A percentile compares a stretch with the other conserved stretches of the same genome.
Conservation (phyloP, 495 filamentous ascomycete genomes). For the Neurospora sp. region DNA sequence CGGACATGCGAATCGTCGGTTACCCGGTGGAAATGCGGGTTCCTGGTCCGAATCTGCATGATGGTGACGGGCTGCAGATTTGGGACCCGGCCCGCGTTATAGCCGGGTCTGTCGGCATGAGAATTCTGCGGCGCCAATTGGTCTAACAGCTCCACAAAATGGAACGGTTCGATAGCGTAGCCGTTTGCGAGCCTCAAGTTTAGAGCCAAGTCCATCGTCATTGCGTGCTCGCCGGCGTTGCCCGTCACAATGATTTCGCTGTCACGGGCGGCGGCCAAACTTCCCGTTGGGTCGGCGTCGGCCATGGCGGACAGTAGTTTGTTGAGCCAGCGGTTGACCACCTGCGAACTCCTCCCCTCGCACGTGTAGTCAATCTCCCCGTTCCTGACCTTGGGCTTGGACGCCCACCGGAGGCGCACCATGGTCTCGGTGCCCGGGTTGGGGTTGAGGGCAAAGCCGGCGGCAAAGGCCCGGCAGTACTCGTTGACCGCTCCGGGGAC, state of each 20-base stretch:
- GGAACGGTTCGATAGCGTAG: constrained; percentile 26
- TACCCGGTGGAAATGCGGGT: constrained; percentile 17
- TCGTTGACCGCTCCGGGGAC: constrained; percentile 13
- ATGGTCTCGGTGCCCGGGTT: constrained; percentile 11
- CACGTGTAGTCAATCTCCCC: constrained; percentile 5
- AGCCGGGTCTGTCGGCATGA: not conserved
- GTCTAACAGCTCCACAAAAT: constrained; percentile 17
- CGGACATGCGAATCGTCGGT: constrained; percentile 14
- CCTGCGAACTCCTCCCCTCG: constrained; percentile 19
- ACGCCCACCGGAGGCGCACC: constrained; percentile 19
- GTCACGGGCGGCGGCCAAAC: not conserved
- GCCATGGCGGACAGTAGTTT: constrained; percentile 4
- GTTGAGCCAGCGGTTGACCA: constrained; percentile 23
- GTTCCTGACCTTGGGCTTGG: constrained; percentile 19
- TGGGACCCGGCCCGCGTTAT: not conserved
- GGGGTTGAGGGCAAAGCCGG: constrained; percentile 15
- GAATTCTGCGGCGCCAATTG: not conserved
- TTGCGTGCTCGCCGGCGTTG: constrained; percentile 25
- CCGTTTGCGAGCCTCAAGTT: constrained; percentile 18
- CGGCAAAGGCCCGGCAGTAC: constrained; percentile 20
- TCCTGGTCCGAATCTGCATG: constrained; percentile 18
- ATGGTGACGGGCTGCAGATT: constrained; percentile 5
- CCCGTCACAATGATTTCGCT: constrained; percentile 13
- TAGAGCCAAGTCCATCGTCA: constrained; percentile 19
- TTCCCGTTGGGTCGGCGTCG: not conserved